Evolutionary conservation across 2,329 filamentous ascomycete species (phyloP), one percentile per base, ranked within the genome.

Genomic region (Colletotrichum melonis): DNA sequence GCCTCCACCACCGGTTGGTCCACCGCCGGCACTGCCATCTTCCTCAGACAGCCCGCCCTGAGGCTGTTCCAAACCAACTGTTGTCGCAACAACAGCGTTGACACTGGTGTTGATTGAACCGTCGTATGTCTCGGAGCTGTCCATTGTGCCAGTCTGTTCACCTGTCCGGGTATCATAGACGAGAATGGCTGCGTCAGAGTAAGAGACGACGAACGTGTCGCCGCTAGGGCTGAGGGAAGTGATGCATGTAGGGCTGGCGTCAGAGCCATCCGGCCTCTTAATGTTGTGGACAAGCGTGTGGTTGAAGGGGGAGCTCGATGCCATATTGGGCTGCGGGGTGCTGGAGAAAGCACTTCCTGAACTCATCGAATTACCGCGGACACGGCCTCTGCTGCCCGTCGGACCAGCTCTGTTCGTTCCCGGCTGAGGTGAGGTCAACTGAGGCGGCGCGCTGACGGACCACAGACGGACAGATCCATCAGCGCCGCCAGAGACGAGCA

Each of bases 391-490:
- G 11, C 82, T 86, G 7, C 86, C 87, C 1, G 85, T 81, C 69
- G 85, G 83, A 65, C 94, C 89, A 77, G 94, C 88, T 55, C 89
- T 79, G 64, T 84, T 84, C 30, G 86, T 83, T 30, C 91, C 92
- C 12, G 92, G 91, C 77, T 95, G 93, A 9, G 95, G 95, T 12
- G 95, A 96, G 38, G 92, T 92, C 65, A 95, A 84, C 78, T 97
- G 95, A 9, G 96, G 96, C 30, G 97, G 96, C 42, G 95, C 92
- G 79, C 94, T 98, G 73, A 98, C 93, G 24, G 95, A 94, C 97
- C 97, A 99, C 24, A 99, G 90, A 77, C 97, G 94, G 72, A 98
- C 93, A 4, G 92, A 94, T 11, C 96, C 96, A 80, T 99, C 97
- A 8, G 97, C 95, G 7, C 93, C 94, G 56, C 97, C 97, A 6